Base-by-base conservation (phyloP, 1,284 basidiomycete species). In the Rhodotorula sp. region DNA sequence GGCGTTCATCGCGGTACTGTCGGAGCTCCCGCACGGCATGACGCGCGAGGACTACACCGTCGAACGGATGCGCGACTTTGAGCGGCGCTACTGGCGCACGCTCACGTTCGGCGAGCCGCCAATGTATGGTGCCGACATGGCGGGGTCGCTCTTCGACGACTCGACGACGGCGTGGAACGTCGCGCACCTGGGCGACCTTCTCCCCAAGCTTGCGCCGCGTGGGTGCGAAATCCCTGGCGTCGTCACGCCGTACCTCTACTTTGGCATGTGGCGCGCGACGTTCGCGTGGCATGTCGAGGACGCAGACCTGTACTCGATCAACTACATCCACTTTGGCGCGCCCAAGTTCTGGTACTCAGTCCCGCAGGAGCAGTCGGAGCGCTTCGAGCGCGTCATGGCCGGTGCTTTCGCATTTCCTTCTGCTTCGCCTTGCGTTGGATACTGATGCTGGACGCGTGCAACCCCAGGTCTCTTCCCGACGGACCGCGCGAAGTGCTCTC, bases 261-360 rank as follows among this genome's bases (percentile, higher is more conserved):
- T 97, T 82, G 96, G 96, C 76, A 97, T 97, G 94, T 99, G 96
- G 96, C 86, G 94, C 64, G 96, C 97, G 25, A 95, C 94, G 0
- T 97, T 99, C 82, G 94, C 96, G 0, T 99, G 97, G 97, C 96
- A 99, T 78, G 96, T 99, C 60, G 96, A 99, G 78, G 87, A 87
- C 64, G 78, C 77, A 32, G 96, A 98, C 80, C 86, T 99, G 6
- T 97, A 96, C 83, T 96, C 93, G 67, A 99, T 99, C 84, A 99
- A 98, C 82, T 98, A 97, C 80, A 94, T 99, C 73, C 96, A 99
- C 82, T 99, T 98, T 80, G 96, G 96, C 5, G 95, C 96, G 0
- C 95, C 94, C 1, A 99, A 88, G 79, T 86, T 92, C 80, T 99
- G 97, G 96, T 99, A 99, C 82, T 89, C 94, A 0, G 87, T 98